phyloP scores from a whole-genome alignment of 2,329 filamentous ascomycete species.

The Fusarium hainanense region DNA sequence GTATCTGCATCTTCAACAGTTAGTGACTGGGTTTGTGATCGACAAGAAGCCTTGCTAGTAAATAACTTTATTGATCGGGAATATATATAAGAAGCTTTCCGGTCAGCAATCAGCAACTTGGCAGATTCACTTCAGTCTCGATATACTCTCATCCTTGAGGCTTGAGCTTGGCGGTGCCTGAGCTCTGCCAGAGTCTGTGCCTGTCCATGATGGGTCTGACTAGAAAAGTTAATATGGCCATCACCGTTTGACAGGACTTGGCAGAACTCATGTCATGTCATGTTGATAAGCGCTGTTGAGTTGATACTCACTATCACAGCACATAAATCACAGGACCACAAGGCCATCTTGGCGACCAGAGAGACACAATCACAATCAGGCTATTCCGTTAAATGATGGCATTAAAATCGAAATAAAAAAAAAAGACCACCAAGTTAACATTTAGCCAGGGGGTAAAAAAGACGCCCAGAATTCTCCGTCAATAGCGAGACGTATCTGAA shows the following conservation, averaged over 20 bases:
- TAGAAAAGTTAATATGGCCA: slow-evolving; percentile 17
- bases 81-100: not conserved
- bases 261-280: slow-evolving; percentile 12
- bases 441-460: not conserved
- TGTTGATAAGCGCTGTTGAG: slow-evolving; percentile 29
- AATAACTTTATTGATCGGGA: slow-evolving; percentile 11
- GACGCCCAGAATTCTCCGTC: slow-evolving; percentile 35
- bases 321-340: not conserved
- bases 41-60: not conserved
- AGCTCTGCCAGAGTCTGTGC: slow-evolving; percentile 1
- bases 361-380: not conserved
- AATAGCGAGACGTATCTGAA: slow-evolving; percentile 40
- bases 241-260: slow-evolving; percentile 18
- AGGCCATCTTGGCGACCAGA: slow-evolving; percentile 8
- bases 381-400: slow-evolving; percentile 2
- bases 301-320: not conserved
- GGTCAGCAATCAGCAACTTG: not conserved
- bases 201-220: not conserved
- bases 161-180: not conserved
- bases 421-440: slow-evolving; percentile 6
- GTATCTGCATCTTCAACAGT: not conserved
- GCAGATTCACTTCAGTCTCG: slow-evolving; percentile 4
- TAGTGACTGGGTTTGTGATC: slow-evolving; percentile 11
- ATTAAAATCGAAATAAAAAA: slow-evolving; percentile 3
- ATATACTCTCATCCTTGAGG: slow-evolving; percentile 4